These are phyloP conservation scores for Starmerella stigmatis DNA, from an alignment of 805 yeast genomes.

Conservation along the genomic window DNA sequence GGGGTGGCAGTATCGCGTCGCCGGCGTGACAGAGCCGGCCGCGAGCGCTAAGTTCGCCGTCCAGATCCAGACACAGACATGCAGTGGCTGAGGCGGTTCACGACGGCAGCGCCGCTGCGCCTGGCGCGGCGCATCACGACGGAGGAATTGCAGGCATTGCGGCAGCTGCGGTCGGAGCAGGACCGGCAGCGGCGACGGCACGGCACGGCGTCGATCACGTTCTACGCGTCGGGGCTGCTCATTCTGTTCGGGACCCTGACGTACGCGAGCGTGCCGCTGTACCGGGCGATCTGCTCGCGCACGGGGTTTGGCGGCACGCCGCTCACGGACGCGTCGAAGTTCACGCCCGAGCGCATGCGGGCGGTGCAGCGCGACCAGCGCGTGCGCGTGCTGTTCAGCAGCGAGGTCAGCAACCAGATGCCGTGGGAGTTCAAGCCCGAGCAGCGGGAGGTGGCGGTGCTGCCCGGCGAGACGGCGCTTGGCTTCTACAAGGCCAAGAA, in stretches of 20 bases:
- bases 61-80: not conserved
- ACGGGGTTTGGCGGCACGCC: slow-evolving; percentile 97
- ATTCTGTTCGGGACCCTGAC: slow-evolving; percentile 42
- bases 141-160: slow-evolving; percentile 16
- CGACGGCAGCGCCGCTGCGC: slow-evolving; percentile 9
- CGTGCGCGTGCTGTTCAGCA: slow-evolving; percentile 75
- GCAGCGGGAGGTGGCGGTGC: slow-evolving; percentile 81
- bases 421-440: slow-evolving; percentile 96
- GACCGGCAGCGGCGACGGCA: slow-evolving; percentile 12
- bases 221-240: slow-evolving; percentile 22
- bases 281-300: slow-evolving; percentile 81
- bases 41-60: too few relatives aligned
- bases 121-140: slow-evolving; percentile 7
- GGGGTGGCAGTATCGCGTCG: not conserved
- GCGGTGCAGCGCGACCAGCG: slow-evolving; percentile 81
- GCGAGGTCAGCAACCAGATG: slow-evolving; percentile 78
- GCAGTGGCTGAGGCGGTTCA: slow-evolving; percentile 5
- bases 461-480: slow-evolving; percentile 96
- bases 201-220: slow-evolving; percentile 20
- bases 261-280: slow-evolving; percentile 86
- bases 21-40: not conserved
- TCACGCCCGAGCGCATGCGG: slow-evolving; percentile 75
- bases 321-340: slow-evolving; percentile 66
- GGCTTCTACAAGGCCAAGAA: slow-evolving; percentile 93
- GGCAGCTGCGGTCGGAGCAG: slow-evolving; percentile 12